phyloP scores from a whole-genome alignment of 768 basidiomycete species.

The Ephemerocybe angulata region DNA sequence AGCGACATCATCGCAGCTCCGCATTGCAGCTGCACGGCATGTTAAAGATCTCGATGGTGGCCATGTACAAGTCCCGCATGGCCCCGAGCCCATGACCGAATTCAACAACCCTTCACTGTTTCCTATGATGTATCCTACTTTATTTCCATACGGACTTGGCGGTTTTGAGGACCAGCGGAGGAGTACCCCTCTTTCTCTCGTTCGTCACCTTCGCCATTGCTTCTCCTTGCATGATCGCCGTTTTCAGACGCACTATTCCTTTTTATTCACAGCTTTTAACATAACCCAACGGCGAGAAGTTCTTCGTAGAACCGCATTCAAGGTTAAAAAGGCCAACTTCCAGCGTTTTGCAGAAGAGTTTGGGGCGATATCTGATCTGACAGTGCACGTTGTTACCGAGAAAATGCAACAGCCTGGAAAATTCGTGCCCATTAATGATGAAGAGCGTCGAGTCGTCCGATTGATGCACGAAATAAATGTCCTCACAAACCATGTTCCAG shows the following conservation, averaged over 20 bases:
- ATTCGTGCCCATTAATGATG: neutral
- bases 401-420: constrained; percentile 9
- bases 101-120: constrained; percentile 30
- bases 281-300: constrained; percentile 32
- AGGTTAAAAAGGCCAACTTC: constrained; percentile 24
- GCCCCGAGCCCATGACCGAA: neutral
- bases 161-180: constrained; percentile 35
- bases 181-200: constrained; percentile 19
- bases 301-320: constrained; percentile 29
- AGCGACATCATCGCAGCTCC: neutral
- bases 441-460: constrained; percentile 26
- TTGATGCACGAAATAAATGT: constrained; percentile 17
- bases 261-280: constrained; percentile 39
- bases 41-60: constrained; percentile 1
- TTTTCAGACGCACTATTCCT: constrained; percentile 38
- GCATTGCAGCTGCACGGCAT: neutral
- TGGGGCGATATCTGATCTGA: constrained; percentile 17
- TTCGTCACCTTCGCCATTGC: constrained; percentile 30
- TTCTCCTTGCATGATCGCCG: constrained; percentile 25
- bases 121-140: constrained; percentile 38
- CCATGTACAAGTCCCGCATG: neutral
- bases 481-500: constrained; percentile 20
- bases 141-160: constrained; percentile 41
- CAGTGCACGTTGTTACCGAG: constrained; percentile 20
- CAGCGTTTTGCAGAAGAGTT: constrained; percentile 21